phyloP scores from a whole-genome alignment of 1,284 basidiomycete genomes.

The Fomitiporia mediterranea region DNA sequence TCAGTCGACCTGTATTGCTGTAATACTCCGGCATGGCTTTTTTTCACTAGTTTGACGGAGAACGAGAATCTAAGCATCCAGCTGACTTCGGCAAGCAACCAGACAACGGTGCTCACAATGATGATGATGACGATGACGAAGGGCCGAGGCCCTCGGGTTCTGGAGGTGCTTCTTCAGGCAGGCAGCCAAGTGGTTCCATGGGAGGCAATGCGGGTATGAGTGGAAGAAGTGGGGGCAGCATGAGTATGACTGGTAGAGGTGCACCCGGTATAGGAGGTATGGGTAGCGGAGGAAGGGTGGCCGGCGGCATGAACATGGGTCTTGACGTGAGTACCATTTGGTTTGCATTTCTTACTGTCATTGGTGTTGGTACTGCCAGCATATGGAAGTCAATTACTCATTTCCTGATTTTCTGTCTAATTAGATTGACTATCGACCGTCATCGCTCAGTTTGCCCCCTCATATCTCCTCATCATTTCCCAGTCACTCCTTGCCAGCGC shows the following conservation, averaged over 20 bases:
- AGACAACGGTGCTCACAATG: conserved; percentile 22
- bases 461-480: not conserved
- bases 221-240: not conserved
- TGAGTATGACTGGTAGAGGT: not conserved
- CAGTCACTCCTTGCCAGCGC: not conserved
- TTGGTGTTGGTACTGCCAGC: too few relatives aligned
- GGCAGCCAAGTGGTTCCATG: not conserved
- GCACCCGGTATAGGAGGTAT: not conserved
- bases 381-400: not conserved
- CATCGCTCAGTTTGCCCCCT: not conserved
- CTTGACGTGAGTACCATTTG: conserved; percentile 13
- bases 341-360: too few relatives aligned
- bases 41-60: conserved; percentile 14
- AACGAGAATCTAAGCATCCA: conserved; percentile 14
- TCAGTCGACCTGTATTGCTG: too few relatives aligned
- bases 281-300: not conserved
- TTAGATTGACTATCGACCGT: conserved; percentile 2
- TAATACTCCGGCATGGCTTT: too few relatives aligned
- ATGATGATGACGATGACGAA: conserved; percentile 25
- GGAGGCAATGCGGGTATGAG: not conserved
- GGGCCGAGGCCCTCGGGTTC: not conserved
- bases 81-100: conserved; percentile 16
- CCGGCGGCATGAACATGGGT: conserved; percentile 1
- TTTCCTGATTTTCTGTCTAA: not conserved
- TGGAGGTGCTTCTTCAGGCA: not conserved